Percentiles rank a stretch among this genome's conserved stretches.
Evolutionary conservation across 1,284 basidiomycete genomes (phyloP).

Genomic region (Leccinum subspadiceum): DNA sequence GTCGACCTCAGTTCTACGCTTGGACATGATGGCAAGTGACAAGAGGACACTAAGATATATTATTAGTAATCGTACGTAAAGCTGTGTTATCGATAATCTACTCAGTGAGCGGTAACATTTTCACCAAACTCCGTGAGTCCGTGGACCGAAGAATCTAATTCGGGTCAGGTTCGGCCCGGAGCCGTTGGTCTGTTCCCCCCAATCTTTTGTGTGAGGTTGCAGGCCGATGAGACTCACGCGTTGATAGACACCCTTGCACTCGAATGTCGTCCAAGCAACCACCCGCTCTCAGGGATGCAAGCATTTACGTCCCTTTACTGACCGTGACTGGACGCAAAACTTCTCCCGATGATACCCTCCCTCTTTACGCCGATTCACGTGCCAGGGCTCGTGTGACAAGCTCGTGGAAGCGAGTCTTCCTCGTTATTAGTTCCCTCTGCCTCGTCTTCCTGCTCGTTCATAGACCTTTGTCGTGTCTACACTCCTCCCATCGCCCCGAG

Average conservation of each 20-base stretch:
- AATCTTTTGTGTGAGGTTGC: too few relatives aligned
- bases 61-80: background rate
- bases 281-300: background rate
- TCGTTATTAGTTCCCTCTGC: conserved; percentile 16
- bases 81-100: background rate
- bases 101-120: background rate
- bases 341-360: conserved; percentile 19
- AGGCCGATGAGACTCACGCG: background rate
- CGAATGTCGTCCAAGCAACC: conserved; percentile 10
- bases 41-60: background rate
- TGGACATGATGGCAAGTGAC: conserved; percentile 5
- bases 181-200: too few relatives aligned
- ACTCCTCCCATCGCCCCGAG: conserved; percentile 4
- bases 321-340: background rate
- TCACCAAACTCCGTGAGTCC: too few relatives aligned
- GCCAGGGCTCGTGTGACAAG: background rate
- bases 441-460: conserved; percentile 18
- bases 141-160: too few relatives aligned
- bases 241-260: background rate
- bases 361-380: conserved; percentile 18
- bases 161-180: too few relatives aligned
- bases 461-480: background rate
- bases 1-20: conserved; percentile 8
- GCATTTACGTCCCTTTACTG: background rate
- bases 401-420: conserved; percentile 14